Base-by-base conservation (phyloP, 495 filamentous ascomycete species). In the Talaromyces ruber region DNA sequence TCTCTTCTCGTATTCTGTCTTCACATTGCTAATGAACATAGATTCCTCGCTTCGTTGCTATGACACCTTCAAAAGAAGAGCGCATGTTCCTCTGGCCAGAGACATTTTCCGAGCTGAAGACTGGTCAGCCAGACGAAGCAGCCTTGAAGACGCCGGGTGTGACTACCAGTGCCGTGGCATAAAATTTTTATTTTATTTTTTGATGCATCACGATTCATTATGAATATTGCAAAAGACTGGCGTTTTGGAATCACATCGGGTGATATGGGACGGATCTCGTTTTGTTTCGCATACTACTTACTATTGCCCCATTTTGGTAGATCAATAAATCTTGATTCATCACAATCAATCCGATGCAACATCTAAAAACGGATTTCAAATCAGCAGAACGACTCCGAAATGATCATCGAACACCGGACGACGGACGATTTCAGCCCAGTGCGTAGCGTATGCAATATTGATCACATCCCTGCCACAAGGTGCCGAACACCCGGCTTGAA, bases 31-130 rank as follows among this genome's bases (percentile, higher is more conserved):
- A 59, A 55, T 28, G 1, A 6, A 64, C 53, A 3, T 37, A 77
- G 73, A 72, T 87, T 29, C 85, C 85, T 0, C 70, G 78, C 26
- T 82, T 81, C 59, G 74, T 86, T 58, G 78, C 81, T 53, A 78
- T 78, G 67, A 82, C 84, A 3, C 83, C 82, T 12, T 72, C 79
- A 0, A 76, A 73, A 39, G 84, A 85, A 62, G 86, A 89, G 67
- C 86, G 82, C 76, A 83, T 86, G 77, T 82, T 86, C 63, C 71
- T 87, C 47, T 89, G 85, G 85, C 85, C 84, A 0, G 81, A 86
- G 64, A 76, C 78, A 4, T 86, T 87, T 67, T 80, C 82, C 22
- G 76, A 82, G 62, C 73, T 70, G 22, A 67, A 70, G 59, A 69
- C 73, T 21, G 54, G n/a, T 34, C 54, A 57, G 9, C 14, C n/a